Percentiles rank a stretch among this genome's conserved stretches.
Evolutionary conservation across 176 grass and related monocot species (phyloP).

Genomic region (Triticum aestivum): IWGSC_CS_RefSeq_v2.1 NC_057808.1:119679193-119679692

Average conservation of each 20-base stretch:
- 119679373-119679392: conserved; percentile 98
- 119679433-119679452: conserved; percentile 74
- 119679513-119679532: conserved; percentile 8
- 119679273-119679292: conserved; percentile 48
- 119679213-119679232: conserved; percentile 90
- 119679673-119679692: conserved; percentile 28
- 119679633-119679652: conserved; percentile 89
- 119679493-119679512: background rate
- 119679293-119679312: conserved; percentile 26
- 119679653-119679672: conserved; percentile 51
- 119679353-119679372: conserved; percentile 99
- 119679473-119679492: background rate
- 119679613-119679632: conserved; percentile 99
- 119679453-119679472: background rate
- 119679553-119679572: conserved; percentile 99
- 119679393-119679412: conserved; percentile 72
- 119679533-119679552: conserved; percentile 82
- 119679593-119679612: conserved; percentile 90
- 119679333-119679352: conserved; percentile 23
- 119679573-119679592: conserved; percentile 92
- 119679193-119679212: conserved; percentile 90
- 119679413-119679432: conserved; percentile 90
- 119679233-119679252: conserved; percentile 93
- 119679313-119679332: background rate
- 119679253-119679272: conserved; percentile 98